These are phyloP conservation scores for Trapa incisa DNA, from an alignment of 345 rosid genomes.

Conservation along the genomic window DNA sequence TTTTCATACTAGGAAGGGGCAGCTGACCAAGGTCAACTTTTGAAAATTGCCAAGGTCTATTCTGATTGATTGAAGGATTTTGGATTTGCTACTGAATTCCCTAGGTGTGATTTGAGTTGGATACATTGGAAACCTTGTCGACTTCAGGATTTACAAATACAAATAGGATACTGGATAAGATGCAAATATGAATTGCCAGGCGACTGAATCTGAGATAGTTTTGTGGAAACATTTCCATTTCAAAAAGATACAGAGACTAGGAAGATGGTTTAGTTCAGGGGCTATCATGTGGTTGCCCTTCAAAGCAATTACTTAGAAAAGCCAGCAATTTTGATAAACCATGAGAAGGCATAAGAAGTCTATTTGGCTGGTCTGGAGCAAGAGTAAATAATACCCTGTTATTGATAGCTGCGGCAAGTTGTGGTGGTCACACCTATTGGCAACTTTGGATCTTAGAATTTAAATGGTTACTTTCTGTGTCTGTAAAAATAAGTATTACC, in stretches of 20 bases:
- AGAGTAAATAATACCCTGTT: not conserved
- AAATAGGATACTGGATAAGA: not conserved
- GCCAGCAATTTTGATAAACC: not conserved
- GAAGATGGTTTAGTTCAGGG: not conserved
- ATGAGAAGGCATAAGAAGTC: not conserved
- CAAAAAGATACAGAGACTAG: not conserved
- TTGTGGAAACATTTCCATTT: not conserved
- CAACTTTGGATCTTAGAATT: not conserved
- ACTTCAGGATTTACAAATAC: not conserved
- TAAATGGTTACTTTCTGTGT: not conserved
- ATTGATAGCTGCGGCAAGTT: not conserved
- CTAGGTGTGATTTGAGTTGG: not conserved
- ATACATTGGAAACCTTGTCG: not conserved
- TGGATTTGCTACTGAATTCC: not conserved
- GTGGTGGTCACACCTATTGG: not conserved
- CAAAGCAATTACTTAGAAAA: not conserved
- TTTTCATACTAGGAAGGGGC: not conserved
- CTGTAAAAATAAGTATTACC: not conserved
- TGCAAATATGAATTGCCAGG: not conserved
- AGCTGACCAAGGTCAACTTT: not conserved
- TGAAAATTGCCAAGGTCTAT: not conserved
- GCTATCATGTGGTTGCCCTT: not conserved
- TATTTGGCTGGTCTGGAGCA: not conserved
- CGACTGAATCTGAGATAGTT: not conserved
- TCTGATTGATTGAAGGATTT: not conserved